Evolutionary conservation across 2,329 filamentous ascomycete genomes (phyloP).

Genomic region (Xylaria sp.): DNA sequence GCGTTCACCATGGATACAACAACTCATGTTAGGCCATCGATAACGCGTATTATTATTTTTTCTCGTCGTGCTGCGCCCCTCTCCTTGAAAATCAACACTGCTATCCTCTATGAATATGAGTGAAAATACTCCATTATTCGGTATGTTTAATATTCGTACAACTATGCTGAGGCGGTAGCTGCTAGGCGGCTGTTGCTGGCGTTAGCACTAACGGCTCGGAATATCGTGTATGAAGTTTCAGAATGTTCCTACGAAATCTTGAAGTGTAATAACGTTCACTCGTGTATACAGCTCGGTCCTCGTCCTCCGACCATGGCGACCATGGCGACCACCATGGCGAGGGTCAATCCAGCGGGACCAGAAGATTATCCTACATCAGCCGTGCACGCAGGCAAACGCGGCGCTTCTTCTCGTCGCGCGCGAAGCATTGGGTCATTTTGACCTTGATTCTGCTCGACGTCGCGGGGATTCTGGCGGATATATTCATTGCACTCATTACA

Average conservation of each 20-base stretch:
- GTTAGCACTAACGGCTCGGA: background rate
- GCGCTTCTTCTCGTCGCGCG: conserved; percentile 43
- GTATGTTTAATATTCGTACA: conserved; percentile 27
- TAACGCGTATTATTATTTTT: background rate
- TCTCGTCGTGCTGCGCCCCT: background rate
- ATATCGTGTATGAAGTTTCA: background rate
- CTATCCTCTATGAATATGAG: conserved; percentile 22
- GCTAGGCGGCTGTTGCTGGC: too few relatives aligned
- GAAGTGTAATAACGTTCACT: background rate
- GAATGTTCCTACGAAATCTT: too few relatives aligned
- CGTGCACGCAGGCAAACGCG: conserved; percentile 25
- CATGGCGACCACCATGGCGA: background rate
- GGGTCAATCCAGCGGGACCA: background rate
- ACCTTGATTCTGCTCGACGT: conserved; percentile 53
- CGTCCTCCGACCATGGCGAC: background rate
- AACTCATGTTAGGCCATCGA: background rate
- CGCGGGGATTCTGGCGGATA: conserved; percentile 51
- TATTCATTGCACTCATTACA: conserved; percentile 55
- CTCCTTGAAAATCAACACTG: background rate
- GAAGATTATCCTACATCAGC: background rate
- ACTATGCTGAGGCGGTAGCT: background rate
- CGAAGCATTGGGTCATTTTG: conserved; percentile 54
- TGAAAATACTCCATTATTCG: conserved; percentile 32
- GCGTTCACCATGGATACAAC: background rate
- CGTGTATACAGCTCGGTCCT: background rate